Base-by-base conservation (phyloP, 371 early-diverging fungal genomes). In the Haplosporangium sp. region DNA sequence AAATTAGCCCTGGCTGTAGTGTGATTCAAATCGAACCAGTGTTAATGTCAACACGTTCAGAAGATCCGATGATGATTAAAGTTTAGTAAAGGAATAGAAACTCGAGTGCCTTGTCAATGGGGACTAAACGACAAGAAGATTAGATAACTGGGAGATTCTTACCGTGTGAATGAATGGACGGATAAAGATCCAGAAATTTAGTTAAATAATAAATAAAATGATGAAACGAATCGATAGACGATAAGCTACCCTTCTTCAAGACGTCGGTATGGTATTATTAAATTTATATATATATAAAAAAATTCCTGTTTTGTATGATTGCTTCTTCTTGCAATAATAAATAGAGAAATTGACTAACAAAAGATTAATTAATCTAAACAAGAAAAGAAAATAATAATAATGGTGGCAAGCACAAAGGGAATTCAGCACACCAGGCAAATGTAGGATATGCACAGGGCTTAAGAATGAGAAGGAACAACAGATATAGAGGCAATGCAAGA, bases 1-100 rank as follows among this genome's bases (percentile, higher is more conserved):
- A 47, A 63, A 63, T 63, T 50, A 39, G 47, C 37, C 42, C 48
- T 35, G 17, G 52, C 17, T 52, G 52, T 6, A 52, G 45, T 27
- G 27, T 27, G n/a, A 55, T 55, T 55, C 55, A 55, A 20, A 27
- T 6, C 55, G 20, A 55, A 55, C 27, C 27, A 55, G 55, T 6
- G 19, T 17, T 52, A n/a, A 15, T 27, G 34, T 55, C 34, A 27
- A 55, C 20, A 55, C 5, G 48, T 48, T 48, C 48, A 48, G 17
- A 5, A 48, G 48, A 48, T 17, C 44, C 44, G 13, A 13, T 13
- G 7, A 44, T 44, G 8, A 2, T 44, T 44, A 44, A 44, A 44
- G 44, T 44, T 44, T 44, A 44, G 44, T 13, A 5, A 17, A 17
- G 17, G 48, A 48, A 48, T 17, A 48, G 48, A 48, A 48, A 17